Conservation (phyloP, 129 eudicot genomes). For the Flaveria bidentis region DNA sequence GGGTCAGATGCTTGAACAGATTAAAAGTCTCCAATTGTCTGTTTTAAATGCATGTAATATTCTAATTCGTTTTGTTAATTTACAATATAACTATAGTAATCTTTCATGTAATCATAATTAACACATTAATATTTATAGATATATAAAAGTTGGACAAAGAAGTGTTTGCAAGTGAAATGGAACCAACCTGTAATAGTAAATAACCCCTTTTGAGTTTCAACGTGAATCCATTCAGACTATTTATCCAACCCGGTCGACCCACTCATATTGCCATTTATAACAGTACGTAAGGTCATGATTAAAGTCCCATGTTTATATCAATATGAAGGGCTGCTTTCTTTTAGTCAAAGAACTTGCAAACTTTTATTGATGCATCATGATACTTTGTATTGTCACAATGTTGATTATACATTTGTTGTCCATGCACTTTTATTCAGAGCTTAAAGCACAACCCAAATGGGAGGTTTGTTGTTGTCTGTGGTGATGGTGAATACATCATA, state of each 20-base stretch:
- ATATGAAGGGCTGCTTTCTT: constrained; percentile 12
- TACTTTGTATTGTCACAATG: not conserved
- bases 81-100: not conserved
- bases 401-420: constrained; percentile 21
- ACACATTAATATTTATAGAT: not conserved
- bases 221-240: not conserved
- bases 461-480: constrained; percentile 96
- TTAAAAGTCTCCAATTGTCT: not conserved
- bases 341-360: not conserved
- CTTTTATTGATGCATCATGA: not conserved
- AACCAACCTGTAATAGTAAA: not conserved
- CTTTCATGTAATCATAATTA: not conserved
- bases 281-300: not conserved
- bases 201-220: not conserved
- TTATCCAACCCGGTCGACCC: not conserved
- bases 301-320: constrained; percentile 10
- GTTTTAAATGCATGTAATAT: not conserved
- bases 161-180: not conserved
- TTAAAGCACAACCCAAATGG: constrained; percentile 98
- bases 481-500: constrained; percentile 96
- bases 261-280: not conserved
- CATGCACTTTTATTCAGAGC: constrained; percentile 46
- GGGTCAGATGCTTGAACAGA: not conserved
- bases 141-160: not conserved
- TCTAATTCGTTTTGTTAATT: not conserved